Evolutionary conservation across 2,329 filamentous ascomycete species (phyloP), one percentile per base, ranked within the genome.

Genomic region (Beauveria sp.): DNA sequence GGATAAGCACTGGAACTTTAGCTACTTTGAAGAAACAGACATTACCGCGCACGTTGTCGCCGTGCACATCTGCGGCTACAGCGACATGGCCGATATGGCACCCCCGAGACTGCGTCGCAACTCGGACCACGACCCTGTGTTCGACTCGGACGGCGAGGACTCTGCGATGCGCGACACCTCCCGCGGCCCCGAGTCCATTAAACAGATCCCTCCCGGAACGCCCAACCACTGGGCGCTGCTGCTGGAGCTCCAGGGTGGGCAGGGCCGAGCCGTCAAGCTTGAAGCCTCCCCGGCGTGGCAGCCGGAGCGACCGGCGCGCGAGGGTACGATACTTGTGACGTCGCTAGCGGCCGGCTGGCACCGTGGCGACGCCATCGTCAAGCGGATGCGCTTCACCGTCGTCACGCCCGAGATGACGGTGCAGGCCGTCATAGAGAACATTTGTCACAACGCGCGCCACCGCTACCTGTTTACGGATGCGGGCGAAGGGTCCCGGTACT

Each of bases 1-100:
- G 56, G 58, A 60, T 20, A 45, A 46, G n/a, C 58, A 60, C 26
- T 60, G 49, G 49, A 60, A 60, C 16, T 53, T 60, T 16, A 45
- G 49, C 12, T 34, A 24, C 28, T 60, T 53, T 18, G n/a, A 51
- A n/a, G 49, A 53, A 26, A 22, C 26, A 7, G 58, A 60, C 40
- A 20, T 26, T 5, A 24, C 18, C 26, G 58, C 34, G 58, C n/a
- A 28, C 4, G 22, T 60, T 26, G 20, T 26, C 28, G 58, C 58
- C 3, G 22, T 60, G 12, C 28, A 38, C 28, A 38, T 60, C 12
- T 60, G 49, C 49, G 58, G 49, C 2, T 46, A 53, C 28, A 20
- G 49, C 26, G 49, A 60, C 34, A 18, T 45, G 3, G 40, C 26
- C 8, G 49, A 60, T 42, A 42, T 43, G 1, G n/a, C 8, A 18